Conservation (phyloP, 257 asterid genomes). For the Salvia miltiorrhiza region DNA sequence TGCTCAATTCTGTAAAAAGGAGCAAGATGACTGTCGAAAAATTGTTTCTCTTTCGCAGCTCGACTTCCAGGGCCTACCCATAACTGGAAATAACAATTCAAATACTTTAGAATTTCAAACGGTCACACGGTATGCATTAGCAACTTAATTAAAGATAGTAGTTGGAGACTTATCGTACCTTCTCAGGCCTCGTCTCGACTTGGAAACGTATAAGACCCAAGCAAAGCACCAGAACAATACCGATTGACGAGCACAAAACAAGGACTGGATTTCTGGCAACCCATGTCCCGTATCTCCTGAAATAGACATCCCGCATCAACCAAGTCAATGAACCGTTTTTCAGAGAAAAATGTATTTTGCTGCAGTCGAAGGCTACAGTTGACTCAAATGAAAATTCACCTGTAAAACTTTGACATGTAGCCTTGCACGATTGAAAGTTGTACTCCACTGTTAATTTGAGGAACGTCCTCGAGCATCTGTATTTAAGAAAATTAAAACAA, state of each 20-base stretch:
- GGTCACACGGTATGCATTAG: constrained; percentile 3
- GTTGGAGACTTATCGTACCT: constrained; percentile 42
- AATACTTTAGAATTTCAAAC: background rate
- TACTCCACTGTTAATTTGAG: constrained; percentile 74
- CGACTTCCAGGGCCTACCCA: constrained; percentile 99
- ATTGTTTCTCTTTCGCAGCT: constrained; percentile 95
- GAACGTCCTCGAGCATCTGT: constrained; percentile 95
- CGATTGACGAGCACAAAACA: constrained; percentile 78
- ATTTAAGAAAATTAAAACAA: background rate
- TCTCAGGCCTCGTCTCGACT: constrained; percentile 97
- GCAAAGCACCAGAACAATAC: constrained; percentile 73
- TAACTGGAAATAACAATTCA: constrained; percentile 46
- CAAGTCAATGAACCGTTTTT: constrained; percentile 25
- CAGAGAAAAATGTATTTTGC: constrained; percentile 10
- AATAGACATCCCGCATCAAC: constrained; percentile 23
- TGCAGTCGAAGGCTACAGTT: constrained; percentile 13
- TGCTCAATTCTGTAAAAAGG: constrained; percentile 98
- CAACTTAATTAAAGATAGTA: background rate
- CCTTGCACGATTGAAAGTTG: constrained; percentile 98
- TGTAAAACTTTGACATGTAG: constrained; percentile 89
- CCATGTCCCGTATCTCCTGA: constrained; percentile 98
- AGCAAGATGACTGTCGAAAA: constrained; percentile 87
- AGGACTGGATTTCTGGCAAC: constrained; percentile 93
- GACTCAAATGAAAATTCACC: constrained; percentile 40
- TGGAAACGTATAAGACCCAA: constrained; percentile 85